Evolutionary conservation across 495 filamentous ascomycete species (phyloP).

Genomic region (Daldinia loculata): DNA sequence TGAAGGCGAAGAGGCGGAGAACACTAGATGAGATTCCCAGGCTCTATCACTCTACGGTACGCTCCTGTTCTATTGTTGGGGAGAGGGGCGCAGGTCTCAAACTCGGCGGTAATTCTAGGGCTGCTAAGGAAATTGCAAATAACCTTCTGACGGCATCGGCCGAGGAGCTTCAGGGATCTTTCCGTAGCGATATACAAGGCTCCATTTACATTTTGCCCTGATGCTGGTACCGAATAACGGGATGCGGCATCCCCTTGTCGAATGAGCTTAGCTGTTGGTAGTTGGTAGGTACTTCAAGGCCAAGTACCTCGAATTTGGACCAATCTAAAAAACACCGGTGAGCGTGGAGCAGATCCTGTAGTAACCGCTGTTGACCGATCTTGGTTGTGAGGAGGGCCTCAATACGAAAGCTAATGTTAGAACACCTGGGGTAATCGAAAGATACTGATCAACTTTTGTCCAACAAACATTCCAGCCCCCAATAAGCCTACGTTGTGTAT

Average conservation of each 20-base stretch:
- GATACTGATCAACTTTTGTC: background rate
- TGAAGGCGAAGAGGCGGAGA: background rate
- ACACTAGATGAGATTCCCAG: background rate
- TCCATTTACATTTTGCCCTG: background rate
- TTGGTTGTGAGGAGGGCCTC: background rate
- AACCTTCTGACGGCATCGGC: slow-evolving; percentile 3
- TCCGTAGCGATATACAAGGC: background rate
- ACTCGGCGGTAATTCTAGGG: slow-evolving; percentile 1
- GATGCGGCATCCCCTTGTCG: background rate
- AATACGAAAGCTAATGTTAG: background rate
- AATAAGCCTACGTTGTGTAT: background rate
- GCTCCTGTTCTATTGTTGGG: background rate
- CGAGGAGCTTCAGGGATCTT: slow-evolving; percentile 3
- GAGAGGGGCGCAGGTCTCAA: slow-evolving; percentile 1
- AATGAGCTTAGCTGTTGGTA: background rate
- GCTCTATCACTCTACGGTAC: background rate
- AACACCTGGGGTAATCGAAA: background rate
- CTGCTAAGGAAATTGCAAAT: background rate
- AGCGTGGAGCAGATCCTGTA: background rate
- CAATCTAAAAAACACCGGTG: background rate
- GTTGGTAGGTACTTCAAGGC: background rate
- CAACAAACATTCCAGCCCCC: background rate
- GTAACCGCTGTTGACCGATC: background rate
- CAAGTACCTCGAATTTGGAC: slow-evolving; percentile 7
- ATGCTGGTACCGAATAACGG: background rate